phyloP scores from a whole-genome alignment of 495 filamentous ascomycete species.

The Penicillium parvum region DNA sequence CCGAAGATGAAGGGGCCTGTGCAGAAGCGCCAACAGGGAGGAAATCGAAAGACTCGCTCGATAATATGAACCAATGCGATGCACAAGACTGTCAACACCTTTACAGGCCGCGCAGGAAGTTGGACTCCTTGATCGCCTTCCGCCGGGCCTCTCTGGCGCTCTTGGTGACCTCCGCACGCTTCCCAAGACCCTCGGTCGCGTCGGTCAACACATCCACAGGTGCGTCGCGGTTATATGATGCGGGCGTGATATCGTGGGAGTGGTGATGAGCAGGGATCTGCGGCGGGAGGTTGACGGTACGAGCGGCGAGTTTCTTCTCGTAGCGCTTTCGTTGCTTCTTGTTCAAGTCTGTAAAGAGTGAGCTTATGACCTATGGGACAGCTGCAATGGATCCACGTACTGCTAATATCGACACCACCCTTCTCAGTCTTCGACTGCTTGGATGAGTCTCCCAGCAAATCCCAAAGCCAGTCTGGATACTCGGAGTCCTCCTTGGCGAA shows the following conservation, averaged over 20 bases:
- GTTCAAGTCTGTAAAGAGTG: conserved; percentile 35
- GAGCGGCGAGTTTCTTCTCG: conserved; percentile 58
- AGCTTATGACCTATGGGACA: background rate
- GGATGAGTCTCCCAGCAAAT: conserved; percentile 53
- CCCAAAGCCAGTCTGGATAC: conserved; percentile 93
- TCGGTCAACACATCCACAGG: conserved; percentile 25
- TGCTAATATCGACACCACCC: conserved; percentile 46
- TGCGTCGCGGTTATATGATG: conserved; percentile 33
- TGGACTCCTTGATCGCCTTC: conserved; percentile 80
- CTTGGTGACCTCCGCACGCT: conserved; percentile 45
- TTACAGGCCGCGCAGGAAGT: conserved; percentile 85
- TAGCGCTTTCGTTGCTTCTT: conserved; percentile 60
- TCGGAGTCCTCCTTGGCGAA: conserved; percentile 76
- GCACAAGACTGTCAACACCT: background rate
- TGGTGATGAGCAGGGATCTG: conserved; percentile 82
- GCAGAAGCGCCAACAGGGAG: conserved; percentile 1
- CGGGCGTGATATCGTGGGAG: conserved; percentile 72
- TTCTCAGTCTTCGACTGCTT: conserved; percentile 32
- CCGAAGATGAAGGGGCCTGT: background rate
- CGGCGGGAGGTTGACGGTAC: conserved; percentile 60
- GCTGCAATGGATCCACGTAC: conserved; percentile 51
- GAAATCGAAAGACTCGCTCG: conserved; percentile 1
- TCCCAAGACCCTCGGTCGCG: conserved; percentile 34
- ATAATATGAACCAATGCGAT: conserved; percentile 1
- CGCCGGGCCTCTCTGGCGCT: conserved; percentile 68